Evolutionary conservation across 83 land plant species (phyloP), one percentile per base, ranked within the genome.

Genomic region (Picea engelmannii): DNA sequence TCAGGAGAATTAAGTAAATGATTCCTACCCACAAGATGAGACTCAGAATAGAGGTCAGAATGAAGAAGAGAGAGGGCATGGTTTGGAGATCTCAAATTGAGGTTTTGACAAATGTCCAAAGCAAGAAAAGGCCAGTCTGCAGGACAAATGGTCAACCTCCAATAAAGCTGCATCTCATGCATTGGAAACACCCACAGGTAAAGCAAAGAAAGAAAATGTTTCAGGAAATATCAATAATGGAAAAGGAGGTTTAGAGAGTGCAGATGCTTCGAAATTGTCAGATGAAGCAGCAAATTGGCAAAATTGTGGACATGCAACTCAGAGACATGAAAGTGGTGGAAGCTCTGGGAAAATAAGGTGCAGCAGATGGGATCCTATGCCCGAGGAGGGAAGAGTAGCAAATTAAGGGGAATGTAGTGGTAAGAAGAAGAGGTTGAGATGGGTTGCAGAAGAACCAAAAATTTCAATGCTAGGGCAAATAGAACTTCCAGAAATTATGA

Each of bases 361-460:
- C 6, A 78, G 65, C 12, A 64, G 40, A 59, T 67, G 80, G 83
- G 82, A 80, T 47, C 16, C 10, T 59, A 21, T 4, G 5, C 18
- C 64, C 1, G 80, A 63, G 35, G 44, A 59, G 17, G 67, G 49
- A 21, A 70, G 67, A 62, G 49, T 4, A 6, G 58, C 63, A 49
- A 59, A 17, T 61, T 64, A 60, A 49, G 81, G 27, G n/a, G 83
- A 69, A 52, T 52, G 58, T 52, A 71, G 79, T 44, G 74, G 62
- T 18, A 44, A 83, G 67, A 88, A 90, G 86, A 38, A 88, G 74
- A 92, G 87, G 80, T 85, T 92, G 2, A 77, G 95, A 15, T 90
- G 92, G 92, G 87, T 88, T 55, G 87, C 84, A 20, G 91, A 90
- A 12, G 94, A 92, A 75, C 86, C 91, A 11, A 82, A 83, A 52